These are phyloP conservation scores for Eimeria acervulina DNA, from an alignment of 169 alveolate genomes.

Conservation along the genomic window DNA sequence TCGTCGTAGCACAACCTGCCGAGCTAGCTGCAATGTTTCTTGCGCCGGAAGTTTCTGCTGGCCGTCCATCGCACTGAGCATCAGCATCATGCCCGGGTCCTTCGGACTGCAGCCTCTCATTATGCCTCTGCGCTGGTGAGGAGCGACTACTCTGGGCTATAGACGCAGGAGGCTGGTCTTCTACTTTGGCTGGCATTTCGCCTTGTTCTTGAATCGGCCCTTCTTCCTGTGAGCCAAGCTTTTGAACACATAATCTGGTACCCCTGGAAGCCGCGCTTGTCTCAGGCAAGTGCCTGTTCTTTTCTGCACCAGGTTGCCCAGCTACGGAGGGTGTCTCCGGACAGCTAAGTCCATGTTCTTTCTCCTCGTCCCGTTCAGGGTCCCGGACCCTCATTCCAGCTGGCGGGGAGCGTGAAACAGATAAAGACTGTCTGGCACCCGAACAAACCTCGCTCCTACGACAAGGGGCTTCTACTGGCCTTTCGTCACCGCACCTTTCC, in stretches of 20 bases:
- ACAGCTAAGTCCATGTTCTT: background rate
- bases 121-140: background rate
- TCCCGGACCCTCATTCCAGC: background rate
- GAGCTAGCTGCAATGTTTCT: background rate
- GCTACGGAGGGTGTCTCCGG: constrained; percentile 7
- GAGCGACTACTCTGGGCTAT: background rate
- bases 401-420: constrained; percentile 37
- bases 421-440: background rate
- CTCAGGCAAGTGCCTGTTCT: background rate
- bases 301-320: constrained; percentile 33
- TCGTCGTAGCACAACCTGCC: background rate
- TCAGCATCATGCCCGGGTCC: background rate
- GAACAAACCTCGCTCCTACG: background rate
- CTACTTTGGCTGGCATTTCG: constrained; percentile 14
- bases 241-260: background rate
- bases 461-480: background rate
- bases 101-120: constrained; percentile 12
- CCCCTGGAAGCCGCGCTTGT: background rate
- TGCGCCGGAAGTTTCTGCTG: background rate
- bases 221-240: background rate
- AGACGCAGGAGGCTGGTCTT: background rate
- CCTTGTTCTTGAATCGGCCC: constrained; percentile 2
- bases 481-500: background rate
- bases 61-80: background rate
- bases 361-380: constrained; percentile 7